Percentiles rank a stretch among this genome's conserved stretches.
phyloP scores from a whole-genome alignment of 192 early-diverging fungal species.

The Lobosporangium transversale region DNA sequence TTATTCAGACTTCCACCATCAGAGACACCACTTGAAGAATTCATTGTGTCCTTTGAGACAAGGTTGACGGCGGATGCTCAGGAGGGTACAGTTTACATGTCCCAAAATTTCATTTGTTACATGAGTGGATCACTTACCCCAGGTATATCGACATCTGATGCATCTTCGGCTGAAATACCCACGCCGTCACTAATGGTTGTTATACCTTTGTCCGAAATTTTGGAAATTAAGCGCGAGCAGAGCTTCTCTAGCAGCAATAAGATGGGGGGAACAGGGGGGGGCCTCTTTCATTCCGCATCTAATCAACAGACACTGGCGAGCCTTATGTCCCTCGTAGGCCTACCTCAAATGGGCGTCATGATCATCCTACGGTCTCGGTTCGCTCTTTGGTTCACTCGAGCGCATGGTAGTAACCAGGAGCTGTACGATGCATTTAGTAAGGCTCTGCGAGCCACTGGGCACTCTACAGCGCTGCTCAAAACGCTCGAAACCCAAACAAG shows the following conservation, averaged over 20 bases:
- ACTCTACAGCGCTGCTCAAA: conserved; percentile 19
- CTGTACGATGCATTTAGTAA: conserved; percentile 23
- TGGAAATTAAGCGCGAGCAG: conserved; percentile 33
- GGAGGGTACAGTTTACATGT: conserved; percentile 17
- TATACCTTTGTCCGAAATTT: conserved; percentile 31
- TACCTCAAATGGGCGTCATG: conserved; percentile 11
- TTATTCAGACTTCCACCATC: conserved; percentile 24
- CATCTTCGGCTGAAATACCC: not conserved
- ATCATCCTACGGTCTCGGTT: conserved; percentile 19
- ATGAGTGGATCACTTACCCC: conserved; percentile 10
- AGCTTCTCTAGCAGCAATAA: conserved; percentile 13
- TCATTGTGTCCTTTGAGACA: conserved; percentile 24
- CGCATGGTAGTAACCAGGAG: conserved; percentile 19
- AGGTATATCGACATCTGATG: not conserved
- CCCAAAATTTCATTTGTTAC: conserved; percentile 40
- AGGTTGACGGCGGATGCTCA: conserved; percentile 16
- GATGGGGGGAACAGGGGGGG: too few species aligned
- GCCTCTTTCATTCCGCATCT: conserved; percentile 2
- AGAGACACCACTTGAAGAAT: conserved; percentile 14
- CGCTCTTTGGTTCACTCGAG: conserved; percentile 24
- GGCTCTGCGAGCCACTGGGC: not conserved
- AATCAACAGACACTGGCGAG: conserved; percentile 11
- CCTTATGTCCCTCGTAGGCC: conserved; percentile 26
- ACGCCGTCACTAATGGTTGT: conserved; percentile 16
- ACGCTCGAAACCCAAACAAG: conserved; percentile 29